Evolutionary conservation across 1,284 basidiomycete genomes (phyloP), one percentile per base, ranked within the genome.

Genomic region (Tylopilus orsonianus): DNA sequence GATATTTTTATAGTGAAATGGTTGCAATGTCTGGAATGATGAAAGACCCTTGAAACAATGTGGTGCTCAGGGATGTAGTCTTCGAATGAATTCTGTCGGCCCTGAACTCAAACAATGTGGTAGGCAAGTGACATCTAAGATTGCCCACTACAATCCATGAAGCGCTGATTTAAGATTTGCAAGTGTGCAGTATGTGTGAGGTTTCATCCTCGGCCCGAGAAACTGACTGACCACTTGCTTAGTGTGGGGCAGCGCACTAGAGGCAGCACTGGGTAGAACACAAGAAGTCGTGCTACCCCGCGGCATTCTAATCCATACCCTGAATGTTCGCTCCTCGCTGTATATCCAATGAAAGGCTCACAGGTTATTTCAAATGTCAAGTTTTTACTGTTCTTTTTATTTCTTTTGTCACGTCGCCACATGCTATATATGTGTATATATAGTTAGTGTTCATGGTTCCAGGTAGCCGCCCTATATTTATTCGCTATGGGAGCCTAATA

Each of bases 121-220:
- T 18, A 48, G 58, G 56, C 38, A 47, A 48, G 56, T 41, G 9
- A 24, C 16, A 5, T 19, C 18, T 40, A n/a, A n/a, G n/a, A n/a
- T 10, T 19, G 3, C 13, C 19, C 5, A n/a, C n/a, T 13, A 13
- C 7, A 8, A 26, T 33, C 13, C 18, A 23, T 37, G 14, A 13
- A 40, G 23, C 10, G 20, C 36, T 47, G 41, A 48, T 27, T 22
- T 16, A 9, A 40, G 14, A 73, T 71, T 49, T 74, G 73, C 53
- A 74, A 70, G 53, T 60, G 64, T 2, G 66, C 62, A 12, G 64
- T 72, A 23, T 73, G 73, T 54, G 71, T 72, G 58, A 65, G 70
- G 35, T 9, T 27, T 27, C 26, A 9, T 23, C 8, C 26, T 33
- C 33, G 16, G n/a, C 30, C 27, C n/a, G 22, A 16, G 37, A 33